Evolutionary conservation across 208 protist species (phyloP).

Genomic region (Sergeia podlipaevii): DNA sequence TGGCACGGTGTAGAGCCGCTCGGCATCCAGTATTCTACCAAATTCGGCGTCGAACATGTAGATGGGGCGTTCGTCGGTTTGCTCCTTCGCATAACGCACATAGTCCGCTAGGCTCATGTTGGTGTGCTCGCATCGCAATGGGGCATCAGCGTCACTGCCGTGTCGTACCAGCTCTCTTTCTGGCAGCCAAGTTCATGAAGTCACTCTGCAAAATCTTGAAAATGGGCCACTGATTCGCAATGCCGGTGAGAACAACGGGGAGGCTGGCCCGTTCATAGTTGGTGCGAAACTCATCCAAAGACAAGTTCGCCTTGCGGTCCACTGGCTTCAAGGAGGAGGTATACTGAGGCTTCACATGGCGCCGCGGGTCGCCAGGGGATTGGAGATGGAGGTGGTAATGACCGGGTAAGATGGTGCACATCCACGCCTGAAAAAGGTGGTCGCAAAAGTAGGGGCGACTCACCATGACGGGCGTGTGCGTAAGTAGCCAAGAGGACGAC

Average conservation of each 20-base stretch:
- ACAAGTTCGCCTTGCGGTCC: constrained; percentile 43
- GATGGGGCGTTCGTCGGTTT: constrained; percentile 84
- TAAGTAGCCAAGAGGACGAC: neutral
- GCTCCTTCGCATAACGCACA: constrained; percentile 68
- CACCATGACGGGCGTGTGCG: constrained; percentile 56
- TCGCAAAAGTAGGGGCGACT: constrained; percentile 71
- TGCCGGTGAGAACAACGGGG: constrained; percentile 71
- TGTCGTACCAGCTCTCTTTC: constrained; percentile 46
- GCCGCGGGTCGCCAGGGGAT: constrained; percentile 3
- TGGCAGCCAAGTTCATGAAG: constrained; percentile 55
- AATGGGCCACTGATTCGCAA: constrained; percentile 80
- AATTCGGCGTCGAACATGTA: constrained; percentile 92
- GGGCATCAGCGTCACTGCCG: constrained; percentile 28
- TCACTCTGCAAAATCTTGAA: constrained; percentile 65
- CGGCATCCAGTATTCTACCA: constrained; percentile 40
- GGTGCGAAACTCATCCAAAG: constrained; percentile 59
- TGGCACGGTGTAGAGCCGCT: constrained; percentile 75
- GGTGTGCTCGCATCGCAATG: constrained; percentile 86
- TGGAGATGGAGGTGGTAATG: constrained; percentile 57
- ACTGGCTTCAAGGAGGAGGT: constrained; percentile 64
- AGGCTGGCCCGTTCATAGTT: constrained; percentile 63
- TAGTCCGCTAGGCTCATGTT: constrained; percentile 84
- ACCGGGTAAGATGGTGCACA: constrained; percentile 82
- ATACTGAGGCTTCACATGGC: constrained; percentile 20
- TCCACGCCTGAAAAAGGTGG: constrained; percentile 84